These are phyloP conservation scores for Yarrowia yakushimensis DNA, from an alignment of 805 yeast species.

Conservation along the genomic window DNA sequence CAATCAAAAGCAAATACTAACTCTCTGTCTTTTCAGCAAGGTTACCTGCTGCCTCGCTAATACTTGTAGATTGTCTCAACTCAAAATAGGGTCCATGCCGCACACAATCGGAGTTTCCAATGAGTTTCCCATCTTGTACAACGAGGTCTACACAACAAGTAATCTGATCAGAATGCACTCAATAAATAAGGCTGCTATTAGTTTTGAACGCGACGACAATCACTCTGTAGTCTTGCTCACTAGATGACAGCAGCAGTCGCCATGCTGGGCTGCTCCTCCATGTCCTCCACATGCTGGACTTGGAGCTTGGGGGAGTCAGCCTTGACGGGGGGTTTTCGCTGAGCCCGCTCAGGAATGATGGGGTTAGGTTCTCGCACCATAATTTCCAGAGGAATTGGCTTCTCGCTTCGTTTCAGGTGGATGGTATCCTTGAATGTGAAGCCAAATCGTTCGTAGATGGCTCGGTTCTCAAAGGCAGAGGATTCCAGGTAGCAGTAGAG, in stretches of 20 bases:
- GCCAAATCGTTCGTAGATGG: slow-evolving; percentile 53
- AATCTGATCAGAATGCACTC: neutral
- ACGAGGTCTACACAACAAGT: too few relatives aligned
- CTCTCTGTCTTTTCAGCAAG: neutral
- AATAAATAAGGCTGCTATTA: slow-evolving; percentile 7
- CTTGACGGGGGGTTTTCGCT: slow-evolving; percentile 10
- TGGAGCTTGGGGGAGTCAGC: slow-evolving; percentile 10
- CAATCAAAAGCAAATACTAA: neutral
- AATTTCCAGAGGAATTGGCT: slow-evolving; percentile 29
- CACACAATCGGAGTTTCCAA: neutral
- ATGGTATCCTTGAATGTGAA: slow-evolving; percentile 35
- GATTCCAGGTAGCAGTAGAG: slow-evolving; percentile 51
- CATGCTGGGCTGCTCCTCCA: slow-evolving; percentile 2
- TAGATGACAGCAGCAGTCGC: slow-evolving; percentile 13
- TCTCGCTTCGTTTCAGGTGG: slow-evolving; percentile 24
- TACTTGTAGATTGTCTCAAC: neutral
- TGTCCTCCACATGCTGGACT: slow-evolving; percentile 18
- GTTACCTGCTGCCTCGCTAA: neutral
- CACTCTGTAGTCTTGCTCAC: neutral
- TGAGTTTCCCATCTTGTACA: too few relatives aligned
- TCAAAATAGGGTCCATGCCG: neutral
- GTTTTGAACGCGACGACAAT: neutral
- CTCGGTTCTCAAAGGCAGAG: slow-evolving; percentile 52
- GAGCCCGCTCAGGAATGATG: slow-evolving; percentile 11
- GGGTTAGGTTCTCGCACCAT: slow-evolving; percentile 35